phyloP scores from a whole-genome alignment of 2,329 filamentous ascomycete species.

The Leptosphaerulina australis region DNA sequence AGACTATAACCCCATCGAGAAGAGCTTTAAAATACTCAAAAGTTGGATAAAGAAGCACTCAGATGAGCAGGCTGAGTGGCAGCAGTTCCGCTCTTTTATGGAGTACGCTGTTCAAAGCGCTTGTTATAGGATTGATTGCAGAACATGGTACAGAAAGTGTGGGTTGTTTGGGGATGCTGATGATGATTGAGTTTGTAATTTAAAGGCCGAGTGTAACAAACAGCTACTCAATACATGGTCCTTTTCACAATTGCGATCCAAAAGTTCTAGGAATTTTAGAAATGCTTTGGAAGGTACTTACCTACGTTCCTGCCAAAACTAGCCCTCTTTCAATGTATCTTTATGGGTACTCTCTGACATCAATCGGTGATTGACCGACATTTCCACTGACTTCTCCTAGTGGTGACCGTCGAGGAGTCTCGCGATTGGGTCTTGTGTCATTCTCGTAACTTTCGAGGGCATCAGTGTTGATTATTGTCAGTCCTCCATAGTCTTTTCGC shows the following conservation, averaged over 20 bases:
- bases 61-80: not conserved
- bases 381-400: not conserved
- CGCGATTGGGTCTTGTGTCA: not conserved
- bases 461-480: not conserved
- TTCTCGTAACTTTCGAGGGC: not conserved
- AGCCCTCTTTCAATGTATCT: no score
- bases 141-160: not conserved
- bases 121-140: not conserved
- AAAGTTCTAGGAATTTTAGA: not conserved
- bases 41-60: constrained; percentile 8
- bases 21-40: constrained; percentile 17
- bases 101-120: not conserved
- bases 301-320: no score
- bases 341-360: no score
- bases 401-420: not conserved
- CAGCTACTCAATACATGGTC: no score
- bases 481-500: not conserved
- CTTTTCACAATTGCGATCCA: not conserved
- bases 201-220: not conserved
- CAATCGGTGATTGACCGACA: no score
- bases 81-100: not conserved
- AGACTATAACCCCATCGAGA: constrained; percentile 21
- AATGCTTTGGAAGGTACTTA: not conserved
- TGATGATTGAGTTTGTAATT: not conserved
- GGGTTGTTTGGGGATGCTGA: not conserved